Base-by-base conservation (phyloP, 345 rosid species). In the Citrus trifoliata region DNA sequence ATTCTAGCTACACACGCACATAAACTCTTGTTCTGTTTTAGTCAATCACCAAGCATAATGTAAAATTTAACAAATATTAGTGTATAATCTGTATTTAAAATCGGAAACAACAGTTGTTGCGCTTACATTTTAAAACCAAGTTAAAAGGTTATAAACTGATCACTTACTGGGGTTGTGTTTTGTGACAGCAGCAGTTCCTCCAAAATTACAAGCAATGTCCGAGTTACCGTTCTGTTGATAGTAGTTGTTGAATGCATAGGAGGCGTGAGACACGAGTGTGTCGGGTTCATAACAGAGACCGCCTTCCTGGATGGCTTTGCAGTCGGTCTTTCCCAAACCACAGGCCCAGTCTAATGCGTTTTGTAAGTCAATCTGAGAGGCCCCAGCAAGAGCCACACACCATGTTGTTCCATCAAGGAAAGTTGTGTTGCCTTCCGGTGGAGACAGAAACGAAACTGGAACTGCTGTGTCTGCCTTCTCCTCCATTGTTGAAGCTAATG, bases 341-440 rank as follows among this genome's bases (percentile, higher is more conserved):
- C 98, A 95, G 5, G 98, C 96, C 99, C 99, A 96, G 74, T 96
- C 98, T 58, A 96, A 81, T 27, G 99, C 99, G 56, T 87, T 89
- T 77, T 94, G 98, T 74, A 94, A 80, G 82, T 92, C 98, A 58
- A 78, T 79, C 67, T 91, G 96, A 21, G 97, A 78, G 2, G 86
- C 97, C 55, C 94, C 95, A 2, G 91, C 63, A 24, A 76, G 85
- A 40, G 98, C 97, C 71, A 93, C 93, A 64, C 98, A 95, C 98
- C 98, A 95, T 60, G 92, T 88, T 6, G 90, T 88, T 56, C 95
- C 97, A 0, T 88, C 95, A 5, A 93, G 77, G 82, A 92, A 95
- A 4, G 95, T 93, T 30, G 97, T 91, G 84, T 95, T 95, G 60
- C 99, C 98, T 71, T 95, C 95, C 35, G 98, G 94, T 10, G 88